phyloP scores from a whole-genome alignment of 306 rosid genomes.

The Glycine soja region DNA sequence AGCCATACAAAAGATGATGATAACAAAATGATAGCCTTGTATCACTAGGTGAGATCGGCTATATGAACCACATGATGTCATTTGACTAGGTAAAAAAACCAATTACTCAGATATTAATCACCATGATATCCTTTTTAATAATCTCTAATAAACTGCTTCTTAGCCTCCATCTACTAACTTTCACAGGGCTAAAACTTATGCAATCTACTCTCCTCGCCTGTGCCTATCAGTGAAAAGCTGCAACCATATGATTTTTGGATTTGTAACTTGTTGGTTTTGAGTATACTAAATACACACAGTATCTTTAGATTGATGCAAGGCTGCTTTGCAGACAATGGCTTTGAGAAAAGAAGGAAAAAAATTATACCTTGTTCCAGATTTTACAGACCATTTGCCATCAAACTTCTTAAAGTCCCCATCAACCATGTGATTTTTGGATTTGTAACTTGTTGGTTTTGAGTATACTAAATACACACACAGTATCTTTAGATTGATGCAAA shows the following conservation, averaged over 20 bases:
- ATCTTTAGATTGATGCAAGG: conserved; percentile 29
- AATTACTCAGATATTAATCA: background rate
- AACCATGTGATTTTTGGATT: conserved; percentile 45
- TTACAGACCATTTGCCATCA: conserved; percentile 93
- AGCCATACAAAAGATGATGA: background rate
- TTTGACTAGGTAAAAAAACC: background rate
- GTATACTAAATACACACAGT: background rate
- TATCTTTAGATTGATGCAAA: conserved; percentile 30
- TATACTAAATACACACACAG: background rate
- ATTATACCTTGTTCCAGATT: conserved; percentile 76
- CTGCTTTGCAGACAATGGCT: conserved; percentile 22
- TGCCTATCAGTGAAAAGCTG: background rate
- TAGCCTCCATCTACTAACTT: background rate
- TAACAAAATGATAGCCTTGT: background rate
- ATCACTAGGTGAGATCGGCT: too few species aligned
- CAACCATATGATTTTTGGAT: background rate
- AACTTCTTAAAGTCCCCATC: conserved; percentile 97
- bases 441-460: background rate
- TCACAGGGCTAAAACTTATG: background rate
- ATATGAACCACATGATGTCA: too few species aligned
- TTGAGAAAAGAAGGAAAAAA: background rate
- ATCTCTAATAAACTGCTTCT: background rate
- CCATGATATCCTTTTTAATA: background rate
- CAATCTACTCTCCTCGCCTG: background rate
- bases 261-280: background rate